Percentiles rank a stretch among this genome's conserved stretches.
phyloP scores from a whole-genome alignment of 2,329 filamentous ascomycete genomes.

The Cladorrhinum sp. region DNA sequence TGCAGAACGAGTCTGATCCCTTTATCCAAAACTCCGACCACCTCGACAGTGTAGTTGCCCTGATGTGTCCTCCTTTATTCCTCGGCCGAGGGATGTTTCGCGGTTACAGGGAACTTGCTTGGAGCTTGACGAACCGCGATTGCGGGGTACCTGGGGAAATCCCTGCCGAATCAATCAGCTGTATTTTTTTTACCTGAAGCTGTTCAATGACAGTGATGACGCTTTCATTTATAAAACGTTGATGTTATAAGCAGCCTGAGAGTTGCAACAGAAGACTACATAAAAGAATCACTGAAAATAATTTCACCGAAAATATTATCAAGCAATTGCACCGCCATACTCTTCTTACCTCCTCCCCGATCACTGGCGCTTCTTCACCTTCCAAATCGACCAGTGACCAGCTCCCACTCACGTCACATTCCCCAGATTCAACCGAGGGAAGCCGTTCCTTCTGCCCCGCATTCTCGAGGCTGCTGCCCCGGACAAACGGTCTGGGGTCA shows the following conservation, averaged over 20 bases:
- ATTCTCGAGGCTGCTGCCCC: conserved; percentile 15
- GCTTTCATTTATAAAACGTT: too few relatives aligned
- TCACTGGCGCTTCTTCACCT: not conserved
- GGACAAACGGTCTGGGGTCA: conserved; percentile 25
- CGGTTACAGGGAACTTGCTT: conserved; percentile 7
- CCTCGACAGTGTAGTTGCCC: not conserved
- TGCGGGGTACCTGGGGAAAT: conserved; percentile 17
- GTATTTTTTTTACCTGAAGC: not conserved
- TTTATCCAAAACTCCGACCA: not conserved
- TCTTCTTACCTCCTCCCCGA: too few relatives aligned
- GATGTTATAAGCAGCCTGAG: too few relatives aligned
- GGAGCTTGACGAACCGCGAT: conserved; percentile 11
- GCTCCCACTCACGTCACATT: conserved; percentile 14
- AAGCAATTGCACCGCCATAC: too few relatives aligned
- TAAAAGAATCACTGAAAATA: not conserved
- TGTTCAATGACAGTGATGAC: not conserved
- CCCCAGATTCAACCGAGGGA: conserved; percentile 27
- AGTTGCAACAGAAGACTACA: too few relatives aligned
- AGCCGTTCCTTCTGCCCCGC: conserved; percentile 26
- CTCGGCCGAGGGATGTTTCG: conserved; percentile 12
- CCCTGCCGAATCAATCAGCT: not conserved
- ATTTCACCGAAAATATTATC: too few relatives aligned
- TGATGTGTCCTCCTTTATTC: conserved; percentile 5
- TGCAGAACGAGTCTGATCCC: not conserved
- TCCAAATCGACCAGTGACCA: not conserved